phyloP scores from a whole-genome alignment of 225 moss, liverwort and hornwort species.

The Straminergon stramineum region DNA sequence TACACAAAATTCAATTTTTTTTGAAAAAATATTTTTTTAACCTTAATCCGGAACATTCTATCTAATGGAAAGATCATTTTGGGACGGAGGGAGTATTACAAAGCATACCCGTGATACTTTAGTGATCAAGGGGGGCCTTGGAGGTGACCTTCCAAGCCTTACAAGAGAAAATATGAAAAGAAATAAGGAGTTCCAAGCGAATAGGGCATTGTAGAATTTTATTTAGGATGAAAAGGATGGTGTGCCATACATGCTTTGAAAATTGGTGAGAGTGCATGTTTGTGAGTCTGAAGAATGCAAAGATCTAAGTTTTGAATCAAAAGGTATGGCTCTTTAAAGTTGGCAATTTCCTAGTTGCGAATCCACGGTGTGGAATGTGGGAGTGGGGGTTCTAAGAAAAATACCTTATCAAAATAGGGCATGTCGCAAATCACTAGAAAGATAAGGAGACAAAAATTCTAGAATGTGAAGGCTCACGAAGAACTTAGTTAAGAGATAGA shows the following conservation, averaged over 20 bases:
- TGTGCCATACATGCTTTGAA: background rate
- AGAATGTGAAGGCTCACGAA: rapidly evolving
- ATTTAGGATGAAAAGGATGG: rapidly evolving
- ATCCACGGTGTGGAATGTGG: background rate
- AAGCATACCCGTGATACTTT: rapidly evolving
- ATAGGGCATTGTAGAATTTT: rapidly evolving
- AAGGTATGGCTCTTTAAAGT: background rate
- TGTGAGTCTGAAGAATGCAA: rapidly evolving
- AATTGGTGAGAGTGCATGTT: rapidly evolving
- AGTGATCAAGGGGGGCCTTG: rapidly evolving
- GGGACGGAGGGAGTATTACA: too few relatives aligned
- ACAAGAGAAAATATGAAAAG: rapidly evolving
- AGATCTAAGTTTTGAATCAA: rapidly evolving
- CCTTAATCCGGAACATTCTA: too few relatives aligned
- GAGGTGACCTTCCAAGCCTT: background rate
- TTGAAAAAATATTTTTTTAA: too few relatives aligned
- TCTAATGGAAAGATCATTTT: too few relatives aligned
- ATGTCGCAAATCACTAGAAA: rapidly evolving
- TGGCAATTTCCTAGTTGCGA: rapidly evolving
- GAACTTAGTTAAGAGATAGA: background rate
- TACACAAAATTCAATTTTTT: too few relatives aligned
- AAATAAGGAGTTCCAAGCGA: rapidly evolving
- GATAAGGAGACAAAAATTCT: rapidly evolving
- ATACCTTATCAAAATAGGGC: background rate
- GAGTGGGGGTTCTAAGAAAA: rapidly evolving